A percentile compares a stretch with the other conserved stretches of the same genome.
Conservation (phyloP, 2,329 filamentous ascomycete species). For the Aspergillus sp. region DNA sequence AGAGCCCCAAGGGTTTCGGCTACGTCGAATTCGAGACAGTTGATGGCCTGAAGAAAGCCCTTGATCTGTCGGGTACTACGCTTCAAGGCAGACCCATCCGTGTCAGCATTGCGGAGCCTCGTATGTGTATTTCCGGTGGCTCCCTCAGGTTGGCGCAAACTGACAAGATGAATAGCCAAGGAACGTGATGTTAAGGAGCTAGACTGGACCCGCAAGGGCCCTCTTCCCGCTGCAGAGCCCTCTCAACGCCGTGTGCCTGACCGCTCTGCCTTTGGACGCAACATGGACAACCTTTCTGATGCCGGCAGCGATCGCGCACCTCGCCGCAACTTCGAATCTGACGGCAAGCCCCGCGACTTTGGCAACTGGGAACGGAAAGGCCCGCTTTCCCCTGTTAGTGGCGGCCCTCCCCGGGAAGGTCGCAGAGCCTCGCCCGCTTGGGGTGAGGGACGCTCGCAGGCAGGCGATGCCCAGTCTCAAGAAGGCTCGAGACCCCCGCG, state of each 20-base stretch:
- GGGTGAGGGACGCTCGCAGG: conserved; percentile 51
- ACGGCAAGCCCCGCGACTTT: conserved; percentile 72
- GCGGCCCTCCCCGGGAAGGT: conserved; percentile 46
- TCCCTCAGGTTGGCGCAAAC: background rate
- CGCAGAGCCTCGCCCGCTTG: conserved; percentile 65
- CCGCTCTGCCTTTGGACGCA: conserved; percentile 47
- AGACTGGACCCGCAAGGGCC: conserved; percentile 90
- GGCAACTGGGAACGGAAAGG: conserved; percentile 93
- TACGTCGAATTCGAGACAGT: conserved; percentile 89
- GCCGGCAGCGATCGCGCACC: conserved; percentile 57
- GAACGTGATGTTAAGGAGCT: conserved; percentile 75
- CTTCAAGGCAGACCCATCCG: conserved; percentile 86
- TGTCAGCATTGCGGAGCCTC: conserved; percentile 93
- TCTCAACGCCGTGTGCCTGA: conserved; percentile 46
- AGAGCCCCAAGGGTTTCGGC: conserved; percentile 93
- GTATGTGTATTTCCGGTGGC: conserved; percentile 45
- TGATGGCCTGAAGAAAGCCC: conserved; percentile 84
- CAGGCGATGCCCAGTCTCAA: conserved; percentile 35
- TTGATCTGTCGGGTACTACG: conserved; percentile 69
- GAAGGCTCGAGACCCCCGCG: conserved; percentile 73
- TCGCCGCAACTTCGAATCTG: conserved; percentile 59
- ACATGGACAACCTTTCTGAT: conserved; percentile 48
- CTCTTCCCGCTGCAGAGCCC: conserved; percentile 62
- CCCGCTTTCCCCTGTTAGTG: conserved; percentile 65
- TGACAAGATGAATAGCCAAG: conserved; percentile 59